Evolutionary conservation across 108 stramenopile species (phyloP).

Genomic region (Cyclotella choctawhatcheeana): DNA sequence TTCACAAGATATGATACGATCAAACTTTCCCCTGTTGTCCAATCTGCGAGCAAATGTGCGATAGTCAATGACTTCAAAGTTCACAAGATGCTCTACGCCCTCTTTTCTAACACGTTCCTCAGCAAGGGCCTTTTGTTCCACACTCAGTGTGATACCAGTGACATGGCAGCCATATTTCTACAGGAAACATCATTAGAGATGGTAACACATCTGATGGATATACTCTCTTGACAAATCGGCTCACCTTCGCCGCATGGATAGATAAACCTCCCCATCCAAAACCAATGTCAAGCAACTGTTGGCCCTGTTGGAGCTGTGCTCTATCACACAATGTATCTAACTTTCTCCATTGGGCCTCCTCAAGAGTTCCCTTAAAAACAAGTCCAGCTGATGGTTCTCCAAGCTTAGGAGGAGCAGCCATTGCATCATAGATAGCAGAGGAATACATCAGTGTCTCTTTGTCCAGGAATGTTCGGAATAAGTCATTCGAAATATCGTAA

Average conservation of each 20-base stretch:
- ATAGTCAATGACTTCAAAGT: conserved; percentile 94
- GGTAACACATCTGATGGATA: not conserved
- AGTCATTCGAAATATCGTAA: conserved; percentile 93
- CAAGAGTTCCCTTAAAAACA: conserved; percentile 71
- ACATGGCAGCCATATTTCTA: conserved; percentile 89
- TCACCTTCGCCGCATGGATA: conserved; percentile 80
- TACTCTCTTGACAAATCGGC: not conserved
- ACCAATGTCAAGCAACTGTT: conserved; percentile 92
- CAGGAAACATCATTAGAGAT: not conserved
- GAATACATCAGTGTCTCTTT: conserved; percentile 91
- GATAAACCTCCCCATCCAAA: conserved; percentile 97
- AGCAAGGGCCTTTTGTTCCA: conserved; percentile 93
- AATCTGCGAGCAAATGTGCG: conserved; percentile 73
- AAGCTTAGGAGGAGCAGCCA: conserved; percentile 43
- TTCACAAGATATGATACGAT: conserved; percentile 94
- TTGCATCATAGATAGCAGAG: conserved; percentile 88
- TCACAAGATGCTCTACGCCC: conserved; percentile 83
- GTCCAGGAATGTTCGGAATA: conserved; percentile 93
- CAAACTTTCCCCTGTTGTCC: conserved; percentile 81
- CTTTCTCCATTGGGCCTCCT: conserved; percentile 96
- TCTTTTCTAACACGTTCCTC: conserved; percentile 81
- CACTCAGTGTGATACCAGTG: conserved; percentile 92
- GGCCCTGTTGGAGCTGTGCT: conserved; percentile 77
- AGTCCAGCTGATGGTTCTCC: conserved; percentile 52
- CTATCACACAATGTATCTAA: conserved; percentile 88